These are phyloP conservation scores for Hanseniaspora singularis DNA, from an alignment of 805 yeast genomes.

Conservation along the genomic window DNA sequence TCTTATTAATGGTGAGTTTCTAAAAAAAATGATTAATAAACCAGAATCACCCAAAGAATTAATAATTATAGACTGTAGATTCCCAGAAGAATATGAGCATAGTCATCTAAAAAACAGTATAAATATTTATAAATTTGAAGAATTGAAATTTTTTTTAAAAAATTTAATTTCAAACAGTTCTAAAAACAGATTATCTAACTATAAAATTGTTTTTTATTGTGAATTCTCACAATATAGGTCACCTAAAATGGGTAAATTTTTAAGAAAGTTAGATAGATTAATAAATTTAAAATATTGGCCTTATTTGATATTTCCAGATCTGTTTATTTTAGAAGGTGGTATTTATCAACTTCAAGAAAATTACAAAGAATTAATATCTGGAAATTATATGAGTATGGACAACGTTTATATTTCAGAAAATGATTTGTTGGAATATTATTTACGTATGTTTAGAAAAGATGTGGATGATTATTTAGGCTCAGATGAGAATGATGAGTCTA, in stretches of 20 bases:
- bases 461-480: slow-evolving; percentile 13
- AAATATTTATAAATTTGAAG: slow-evolving; percentile 63
- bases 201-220: slow-evolving; percentile 67
- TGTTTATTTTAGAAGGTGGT: slow-evolving; percentile 82
- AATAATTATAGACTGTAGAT: slow-evolving; percentile 71
- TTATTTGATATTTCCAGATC: slow-evolving; percentile 71
- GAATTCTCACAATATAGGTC: slow-evolving; percentile 89
- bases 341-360: slow-evolving; percentile 63
- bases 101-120: slow-evolving; percentile 83
- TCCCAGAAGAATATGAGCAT: slow-evolving; percentile 81
- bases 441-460: slow-evolving; percentile 35
- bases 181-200: slow-evolving; percentile 12
- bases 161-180: slow-evolving; percentile 10
- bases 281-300: slow-evolving; percentile 70
- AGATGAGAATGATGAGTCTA: slow-evolving; percentile 30
- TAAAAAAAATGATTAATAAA: slow-evolving; percentile 1
- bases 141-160: slow-evolving; percentile 36
- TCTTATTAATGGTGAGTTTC: not conserved
- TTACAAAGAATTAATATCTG: slow-evolving; percentile 57
- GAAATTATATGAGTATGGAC: slow-evolving; percentile 76
- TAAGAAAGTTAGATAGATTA: slow-evolving; percentile 71
- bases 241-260: slow-evolving; percentile 81
- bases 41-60: not conserved
- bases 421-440: not conserved
- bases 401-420: not conserved